These are phyloP conservation scores for Podaxis sp. DNA, from an alignment of 768 basidiomycete genomes.

Conservation along the genomic window DNA sequence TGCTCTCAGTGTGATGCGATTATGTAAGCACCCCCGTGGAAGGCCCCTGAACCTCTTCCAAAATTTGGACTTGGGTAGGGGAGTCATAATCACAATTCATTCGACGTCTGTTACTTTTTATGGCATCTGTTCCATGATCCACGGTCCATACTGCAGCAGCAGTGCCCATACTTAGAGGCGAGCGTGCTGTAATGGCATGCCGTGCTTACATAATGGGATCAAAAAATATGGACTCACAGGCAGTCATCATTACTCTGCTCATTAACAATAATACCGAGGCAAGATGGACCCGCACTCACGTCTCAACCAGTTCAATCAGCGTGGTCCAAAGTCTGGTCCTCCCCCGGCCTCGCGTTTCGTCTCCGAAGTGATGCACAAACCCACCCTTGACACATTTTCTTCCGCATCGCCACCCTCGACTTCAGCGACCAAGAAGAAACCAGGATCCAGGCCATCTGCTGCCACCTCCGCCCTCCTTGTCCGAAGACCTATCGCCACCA, in stretches of 20 bases:
- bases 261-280: constrained; percentile 3
- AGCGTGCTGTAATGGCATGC: constrained; percentile 5
- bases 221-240: constrained; percentile 4
- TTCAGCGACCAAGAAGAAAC: constrained; percentile 40
- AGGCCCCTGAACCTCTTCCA: neutral
- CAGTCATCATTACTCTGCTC: neutral
- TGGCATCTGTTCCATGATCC: neutral
- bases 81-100: neutral
- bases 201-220: constrained; percentile 25
- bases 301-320: constrained; percentile 72
- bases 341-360: constrained; percentile 45
- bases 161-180: neutral
- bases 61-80: neutral
- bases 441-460: constrained; percentile 28
- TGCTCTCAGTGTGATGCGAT: neutral
- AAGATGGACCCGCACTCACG: constrained; percentile 79
- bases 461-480: constrained; percentile 27
- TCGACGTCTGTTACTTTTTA: neutral
- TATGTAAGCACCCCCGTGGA: constrained; percentile 2
- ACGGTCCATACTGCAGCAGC: too few relatives aligned
- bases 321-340: constrained; percentile 62
- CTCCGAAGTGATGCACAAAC: constrained; percentile 38
- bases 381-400: constrained; percentile 19
- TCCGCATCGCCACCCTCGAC: constrained; percentile 36
- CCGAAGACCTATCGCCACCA: constrained; percentile 70